Percentiles rank a stretch among this genome's conserved stretches.
Conservation (phyloP, 176 grass and related monocot species). For the Triticum monococcum region DNA sequence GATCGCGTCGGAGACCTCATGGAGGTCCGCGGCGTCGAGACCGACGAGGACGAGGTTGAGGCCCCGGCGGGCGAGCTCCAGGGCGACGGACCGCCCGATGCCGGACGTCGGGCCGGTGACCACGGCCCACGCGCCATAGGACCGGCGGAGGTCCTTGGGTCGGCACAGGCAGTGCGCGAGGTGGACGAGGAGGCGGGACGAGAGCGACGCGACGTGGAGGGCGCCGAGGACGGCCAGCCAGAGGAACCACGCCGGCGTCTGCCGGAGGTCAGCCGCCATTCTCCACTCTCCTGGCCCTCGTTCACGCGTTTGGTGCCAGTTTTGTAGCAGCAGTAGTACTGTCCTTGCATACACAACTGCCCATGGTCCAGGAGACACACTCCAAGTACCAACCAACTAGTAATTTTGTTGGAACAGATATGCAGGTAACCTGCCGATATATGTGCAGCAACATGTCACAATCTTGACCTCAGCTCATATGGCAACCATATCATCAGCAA, state of each 20-base stretch:
- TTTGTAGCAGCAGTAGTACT: not conserved
- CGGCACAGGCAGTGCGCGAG: not conserved
- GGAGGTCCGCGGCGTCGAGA: constrained; percentile 26
- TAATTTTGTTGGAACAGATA: not conserved
- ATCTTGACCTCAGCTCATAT: not conserved
- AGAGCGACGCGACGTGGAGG: not conserved
- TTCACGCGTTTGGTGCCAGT: not conserved
- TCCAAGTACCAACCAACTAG: not conserved
- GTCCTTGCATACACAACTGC: not conserved
- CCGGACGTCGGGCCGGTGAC: constrained; percentile 38
- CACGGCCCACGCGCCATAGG: constrained; percentile 44
- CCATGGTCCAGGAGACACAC: not conserved
- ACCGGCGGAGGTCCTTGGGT: constrained; percentile 2
- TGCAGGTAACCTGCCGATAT: too few species aligned
- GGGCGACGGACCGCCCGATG: constrained; percentile 43
- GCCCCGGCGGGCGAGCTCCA: constrained; percentile 36
- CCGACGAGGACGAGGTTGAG: constrained; percentile 51
- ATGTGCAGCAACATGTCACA: not conserved
- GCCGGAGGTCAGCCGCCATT: not conserved
- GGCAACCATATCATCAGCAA: not conserved
- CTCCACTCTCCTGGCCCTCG: not conserved
- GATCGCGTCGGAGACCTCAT: not conserved
- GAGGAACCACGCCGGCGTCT: not conserved
- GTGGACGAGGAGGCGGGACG: not conserved
- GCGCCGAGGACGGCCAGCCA: not conserved